phyloP scores from a whole-genome alignment of 1,139 yeast species.

The Debaryomyces sp. region DNA sequence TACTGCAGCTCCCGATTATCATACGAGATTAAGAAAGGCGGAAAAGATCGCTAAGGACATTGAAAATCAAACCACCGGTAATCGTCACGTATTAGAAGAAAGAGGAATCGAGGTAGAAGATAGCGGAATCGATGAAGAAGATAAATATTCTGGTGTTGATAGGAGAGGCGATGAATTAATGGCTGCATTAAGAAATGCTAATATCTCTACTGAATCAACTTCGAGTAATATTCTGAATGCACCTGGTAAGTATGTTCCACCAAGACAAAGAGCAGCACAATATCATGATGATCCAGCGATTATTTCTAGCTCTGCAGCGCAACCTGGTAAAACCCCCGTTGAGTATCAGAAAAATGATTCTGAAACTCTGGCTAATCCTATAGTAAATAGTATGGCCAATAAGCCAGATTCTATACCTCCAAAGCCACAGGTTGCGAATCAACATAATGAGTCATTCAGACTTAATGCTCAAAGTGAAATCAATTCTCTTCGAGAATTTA shows the following conservation, averaged over 20 bases:
- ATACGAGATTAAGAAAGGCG: slow-evolving; percentile 67
- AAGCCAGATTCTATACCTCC: slow-evolving; percentile 38
- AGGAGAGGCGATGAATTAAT: slow-evolving; percentile 64
- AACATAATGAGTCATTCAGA: slow-evolving; percentile 43
- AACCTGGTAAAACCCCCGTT: slow-evolving; percentile 4
- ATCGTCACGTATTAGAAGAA: slow-evolving; percentile 87
- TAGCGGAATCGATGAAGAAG: slow-evolving; percentile 92
- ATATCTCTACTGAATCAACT: slow-evolving; percentile 18
- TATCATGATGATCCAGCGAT: slow-evolving; percentile 80
- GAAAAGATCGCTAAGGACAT: slow-evolving; percentile 82
- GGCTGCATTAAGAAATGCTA: slow-evolving; percentile 55
- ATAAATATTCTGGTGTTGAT: slow-evolving; percentile 89
- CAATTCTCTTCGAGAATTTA: slow-evolving; percentile 78
- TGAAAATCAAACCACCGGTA: slow-evolving; percentile 67
- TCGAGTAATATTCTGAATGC: slow-evolving; percentile 10
- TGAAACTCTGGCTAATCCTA: slow-evolving; percentile 1
- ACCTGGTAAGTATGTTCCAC: slow-evolving; percentile 58
- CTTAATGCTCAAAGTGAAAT: slow-evolving; percentile 66
- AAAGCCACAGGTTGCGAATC: slow-evolving; percentile 30
- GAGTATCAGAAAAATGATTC: neutral
- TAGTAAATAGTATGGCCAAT: slow-evolving; percentile 14
- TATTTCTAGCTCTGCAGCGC: slow-evolving; percentile 52
- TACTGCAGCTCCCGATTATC: slow-evolving; percentile 72
- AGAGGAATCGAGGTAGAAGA: slow-evolving; percentile 80
- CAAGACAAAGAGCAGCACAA: slow-evolving; percentile 65